Conservation (phyloP, 306 rosid genomes). For the Cucumis melo region DNA sequence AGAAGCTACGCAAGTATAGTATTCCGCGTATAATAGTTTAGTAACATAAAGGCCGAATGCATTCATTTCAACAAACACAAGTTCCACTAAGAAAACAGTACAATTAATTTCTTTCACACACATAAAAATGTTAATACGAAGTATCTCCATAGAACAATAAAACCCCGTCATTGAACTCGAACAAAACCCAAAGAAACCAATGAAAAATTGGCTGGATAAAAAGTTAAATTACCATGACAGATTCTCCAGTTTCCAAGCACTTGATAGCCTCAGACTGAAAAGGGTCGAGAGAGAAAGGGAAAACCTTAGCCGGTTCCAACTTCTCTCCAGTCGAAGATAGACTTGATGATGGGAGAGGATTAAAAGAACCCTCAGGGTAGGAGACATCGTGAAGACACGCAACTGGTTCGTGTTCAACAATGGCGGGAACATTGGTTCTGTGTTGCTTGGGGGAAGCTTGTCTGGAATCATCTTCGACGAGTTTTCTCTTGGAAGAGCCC, state of each 20-base stretch:
- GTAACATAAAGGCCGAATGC: background rate
- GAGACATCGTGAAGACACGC: conserved; percentile 68
- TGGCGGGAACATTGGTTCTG: background rate
- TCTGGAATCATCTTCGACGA: conserved; percentile 3
- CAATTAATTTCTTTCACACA: background rate
- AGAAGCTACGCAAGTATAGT: background rate
- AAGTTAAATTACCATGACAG: conserved; percentile 51
- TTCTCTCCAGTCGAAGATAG: background rate
- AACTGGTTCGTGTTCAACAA: background rate
- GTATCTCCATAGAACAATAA: background rate
- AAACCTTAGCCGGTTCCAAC: conserved; percentile 56
- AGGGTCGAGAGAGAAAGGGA: conserved; percentile 75
- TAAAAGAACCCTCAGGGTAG: conserved; percentile 48
- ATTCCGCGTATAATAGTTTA: background rate
- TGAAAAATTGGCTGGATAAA: background rate
- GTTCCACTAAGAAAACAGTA: background rate
- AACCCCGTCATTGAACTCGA: background rate
- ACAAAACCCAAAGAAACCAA: background rate
- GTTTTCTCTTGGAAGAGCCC: conserved; percentile 48
- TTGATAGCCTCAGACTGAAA: conserved; percentile 68
- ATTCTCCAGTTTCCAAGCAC: conserved; percentile 63
- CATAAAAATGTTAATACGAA: background rate
- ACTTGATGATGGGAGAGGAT: conserved; percentile 3
- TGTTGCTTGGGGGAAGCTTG: conserved; percentile 12
- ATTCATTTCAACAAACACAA: background rate